Base-by-base conservation (phyloP, 352 stramenopile genomes). In the Phytopythium delawarense region DNA sequence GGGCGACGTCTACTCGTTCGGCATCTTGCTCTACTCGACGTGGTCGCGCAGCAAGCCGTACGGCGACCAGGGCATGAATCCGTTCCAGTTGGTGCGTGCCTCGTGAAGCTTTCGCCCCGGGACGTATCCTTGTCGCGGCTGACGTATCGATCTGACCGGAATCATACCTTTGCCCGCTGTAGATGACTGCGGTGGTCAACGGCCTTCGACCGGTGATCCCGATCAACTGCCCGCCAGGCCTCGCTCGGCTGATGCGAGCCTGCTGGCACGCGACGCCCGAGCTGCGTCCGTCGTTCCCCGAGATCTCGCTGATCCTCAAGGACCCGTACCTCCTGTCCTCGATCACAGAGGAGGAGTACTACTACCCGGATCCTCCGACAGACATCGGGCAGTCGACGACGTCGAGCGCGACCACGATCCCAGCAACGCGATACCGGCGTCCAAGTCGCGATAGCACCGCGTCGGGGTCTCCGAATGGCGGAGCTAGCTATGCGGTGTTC, bases 151-250 rank as follows among this genome's bases (percentile, higher is more conserved):
- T 49, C 11, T 39, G 40, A 46, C n/a, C 61, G 28, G 30, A 61
- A 12, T 65, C 62, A 30, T 64, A 16, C 5, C 28, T 32, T 32
- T 32, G 28, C 65, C 20, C 56, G 15, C 40, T 44, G 11, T 40
- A 94, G 84, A 95, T 95, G 86, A 93, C 86, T 20, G 86, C 86
- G 12, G 86, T 95, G 0, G 86, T 95, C 60, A 95, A 92, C 65
- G 86, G 86, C 23, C 72, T 95, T 53, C 80, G 86, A 18, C 86
- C 86, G 0, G 86, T 95, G 32, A 95, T 95, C 61, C 81, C 86
- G 4, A 88, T 95, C 52, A 87, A 78, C 57, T 95, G 84, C 62
- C 86, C 86, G 8, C 84, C 86, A 1, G 77, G 79, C 12, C 70
- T 95, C 21, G 84, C 84, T 21, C 76, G 81, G 3, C 65, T 95